Base-by-base conservation (phyloP, 495 filamentous ascomycete species). In the Poronia punctata region DNA sequence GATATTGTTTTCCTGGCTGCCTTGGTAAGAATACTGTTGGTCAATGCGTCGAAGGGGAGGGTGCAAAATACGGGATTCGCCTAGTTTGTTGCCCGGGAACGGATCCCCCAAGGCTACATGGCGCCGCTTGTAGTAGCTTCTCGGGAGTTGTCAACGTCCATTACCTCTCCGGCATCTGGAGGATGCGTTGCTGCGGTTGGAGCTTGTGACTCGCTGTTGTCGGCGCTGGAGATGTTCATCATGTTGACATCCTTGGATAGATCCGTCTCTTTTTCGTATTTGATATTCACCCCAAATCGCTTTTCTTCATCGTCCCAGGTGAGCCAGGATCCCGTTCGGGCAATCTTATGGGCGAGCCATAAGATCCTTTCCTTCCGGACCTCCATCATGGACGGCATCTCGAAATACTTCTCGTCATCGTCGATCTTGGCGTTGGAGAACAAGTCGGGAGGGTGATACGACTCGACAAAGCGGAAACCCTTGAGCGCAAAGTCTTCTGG, bases 401-500 rank as follows among this genome's bases (percentile, higher is more conserved):
- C 89, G 14, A 84, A 68, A 24, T 76, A 72, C 15, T 85, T 76
- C 41, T 86, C 83, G 15, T 92, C 84, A 24, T 92, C 84, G 38
- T 88, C 86, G 5, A 82, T 72, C 45, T 74, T 74, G 10, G 79
- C 74, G 36, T 75, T 71, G 3, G 69, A 56, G 52, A 95, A 95
- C 71, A 82, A 95, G 2, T 65, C 56, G 1, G 65, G 46, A 0
- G 86, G 85, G 39, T 80, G 92, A 41, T 88, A 85, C 7, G 62
- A 54, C 28, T 78, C 71, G 3, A 74, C 75, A 78, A 82, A 95
- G 3, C 80, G 53, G 14, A 89, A 73, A 0, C 89, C 92, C 4
- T 83, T 75, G 39, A 94, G 77, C 0, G 80, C 67, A 44, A 79
- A 95, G 47, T 98, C 92, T 46, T 96, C 92, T 0, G 86, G 80